Evolutionary conservation across 139 green algal species (phyloP).

Genomic region (Coelastrella sp.): DNA sequence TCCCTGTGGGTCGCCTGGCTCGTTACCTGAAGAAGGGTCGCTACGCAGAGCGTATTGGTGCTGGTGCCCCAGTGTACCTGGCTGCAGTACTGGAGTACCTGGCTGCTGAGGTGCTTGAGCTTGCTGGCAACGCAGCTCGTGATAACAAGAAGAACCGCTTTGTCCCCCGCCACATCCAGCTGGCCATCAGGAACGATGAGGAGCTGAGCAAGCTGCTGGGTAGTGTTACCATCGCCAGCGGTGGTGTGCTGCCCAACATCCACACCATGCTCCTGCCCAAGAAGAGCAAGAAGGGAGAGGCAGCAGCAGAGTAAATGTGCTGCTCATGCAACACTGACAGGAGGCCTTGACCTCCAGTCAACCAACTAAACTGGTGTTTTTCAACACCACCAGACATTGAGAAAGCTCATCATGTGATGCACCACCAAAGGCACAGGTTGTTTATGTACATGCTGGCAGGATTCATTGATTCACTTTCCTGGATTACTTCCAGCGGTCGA

Average conservation of each 20-base stretch:
- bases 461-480: too few relatives aligned
- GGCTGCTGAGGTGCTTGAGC: too few relatives aligned
- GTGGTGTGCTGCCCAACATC: conserved; percentile 89
- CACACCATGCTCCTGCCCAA: conserved; percentile 82
- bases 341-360: background rate
- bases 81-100: too few relatives aligned
- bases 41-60: too few relatives aligned
- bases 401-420: background rate
- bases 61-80: too few relatives aligned
- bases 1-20: too few relatives aligned
- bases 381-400: background rate
- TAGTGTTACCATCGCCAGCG: conserved; percentile 81
- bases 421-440: too few relatives aligned
- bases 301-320: conserved; percentile 12
- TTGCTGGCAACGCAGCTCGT: too few relatives aligned
- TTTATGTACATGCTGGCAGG: too few relatives aligned
- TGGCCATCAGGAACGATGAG: conserved; percentile 90
- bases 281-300: conserved; percentile 77
- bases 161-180: conserved; percentile 77
- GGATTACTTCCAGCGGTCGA: too few relatives aligned
- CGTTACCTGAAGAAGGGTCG: too few relatives aligned
- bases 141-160: too few relatives aligned
- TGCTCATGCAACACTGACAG: background rate
- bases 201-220: conserved; percentile 91
- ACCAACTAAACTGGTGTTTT: background rate